A percentile compares a stretch with the other conserved stretches of the same genome.
These are phyloP conservation scores for Plicaturopsis crispa DNA, from an alignment of 768 basidiomycete species.

Conservation along the genomic window DNA sequence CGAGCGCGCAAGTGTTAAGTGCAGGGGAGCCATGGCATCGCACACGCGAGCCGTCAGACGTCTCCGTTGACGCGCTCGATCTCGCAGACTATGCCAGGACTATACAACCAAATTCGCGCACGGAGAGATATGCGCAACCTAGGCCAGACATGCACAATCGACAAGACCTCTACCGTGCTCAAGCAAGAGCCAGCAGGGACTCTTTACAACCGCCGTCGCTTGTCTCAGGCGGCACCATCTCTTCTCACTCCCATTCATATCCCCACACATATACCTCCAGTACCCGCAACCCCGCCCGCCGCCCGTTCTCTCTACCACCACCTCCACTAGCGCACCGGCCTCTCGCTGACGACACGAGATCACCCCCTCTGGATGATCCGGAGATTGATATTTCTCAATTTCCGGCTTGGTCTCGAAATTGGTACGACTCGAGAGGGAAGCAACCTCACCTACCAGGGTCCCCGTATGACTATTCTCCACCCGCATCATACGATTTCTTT, in stretches of 20 bases:
- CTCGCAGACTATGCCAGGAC: slow-evolving; percentile 62
- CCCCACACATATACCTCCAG: slow-evolving; percentile 18
- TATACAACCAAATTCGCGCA: slow-evolving; percentile 29
- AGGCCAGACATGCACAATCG: slow-evolving; percentile 19
- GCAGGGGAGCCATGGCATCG: not conserved
- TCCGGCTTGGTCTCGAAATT: slow-evolving; percentile 55
- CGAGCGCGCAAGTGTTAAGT: not conserved
- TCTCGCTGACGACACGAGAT: slow-evolving; percentile 11
- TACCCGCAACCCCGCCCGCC: slow-evolving; percentile 16
- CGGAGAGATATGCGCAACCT: slow-evolving; percentile 11
- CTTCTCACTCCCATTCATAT: slow-evolving; percentile 19
- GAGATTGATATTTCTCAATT: slow-evolving; percentile 58
- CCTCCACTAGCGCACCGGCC: slow-evolving; percentile 12
- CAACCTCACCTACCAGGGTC: slow-evolving; percentile 9
- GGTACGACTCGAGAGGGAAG: slow-evolving; percentile 36
- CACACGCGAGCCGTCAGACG: slow-evolving; percentile 50
- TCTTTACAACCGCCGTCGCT: slow-evolving; percentile 31
- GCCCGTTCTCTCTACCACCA: slow-evolving; percentile 45
- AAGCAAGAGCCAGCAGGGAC: slow-evolving; percentile 16
- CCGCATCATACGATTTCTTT: slow-evolving; percentile 16
- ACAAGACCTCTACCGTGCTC: too few species aligned
- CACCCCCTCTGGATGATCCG: slow-evolving; percentile 20
- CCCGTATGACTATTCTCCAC: slow-evolving; percentile 20
- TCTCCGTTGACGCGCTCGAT: slow-evolving; percentile 64
- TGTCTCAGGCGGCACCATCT: slow-evolving; percentile 33